A percentile compares a stretch with the other conserved stretches of the same genome.
phyloP scores from a whole-genome alignment of 257 asterid genomes.

The Nicotiana obtusifolia region DNA sequence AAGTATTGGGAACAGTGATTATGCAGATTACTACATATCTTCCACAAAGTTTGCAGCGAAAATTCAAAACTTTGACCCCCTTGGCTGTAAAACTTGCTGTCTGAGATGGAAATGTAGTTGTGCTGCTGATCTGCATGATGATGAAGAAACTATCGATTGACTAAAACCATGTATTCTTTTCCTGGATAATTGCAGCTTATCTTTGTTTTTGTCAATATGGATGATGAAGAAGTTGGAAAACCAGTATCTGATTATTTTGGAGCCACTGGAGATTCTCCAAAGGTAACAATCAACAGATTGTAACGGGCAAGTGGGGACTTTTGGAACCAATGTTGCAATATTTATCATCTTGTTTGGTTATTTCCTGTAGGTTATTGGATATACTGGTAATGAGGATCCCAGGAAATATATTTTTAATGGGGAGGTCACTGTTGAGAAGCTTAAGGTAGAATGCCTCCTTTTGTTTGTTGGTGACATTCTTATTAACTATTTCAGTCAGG shows the following conservation, averaged over 20 bases:
- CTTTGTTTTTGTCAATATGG: conserved; percentile 68
- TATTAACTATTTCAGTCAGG: not conserved
- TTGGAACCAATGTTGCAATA: not conserved
- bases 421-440: conserved; percentile 58
- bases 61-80: no score
- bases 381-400: conserved; percentile 50
- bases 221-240: conserved; percentile 78
- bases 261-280: conserved; percentile 62
- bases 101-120: no score
- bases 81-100: no score
- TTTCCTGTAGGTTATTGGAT: conserved; percentile 63
- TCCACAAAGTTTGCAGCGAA: no score
- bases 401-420: conserved; percentile 56
- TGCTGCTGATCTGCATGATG: no score
- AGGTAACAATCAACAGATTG: conserved; percentile 32
- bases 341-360: not conserved
- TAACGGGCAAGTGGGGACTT: not conserved
- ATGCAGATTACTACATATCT: no score
- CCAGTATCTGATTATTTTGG: conserved; percentile 95
- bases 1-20: no score
- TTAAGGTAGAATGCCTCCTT: conserved; percentile 47
- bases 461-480: not conserved
- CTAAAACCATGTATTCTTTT: conserved; percentile 17
- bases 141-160: not conserved
- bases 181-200: conserved; percentile 52